Evolutionary conservation across 1,284 basidiomycete genomes (phyloP), one percentile per base, ranked within the genome.

Genomic region (Pseudozyma thailandica): DNA sequence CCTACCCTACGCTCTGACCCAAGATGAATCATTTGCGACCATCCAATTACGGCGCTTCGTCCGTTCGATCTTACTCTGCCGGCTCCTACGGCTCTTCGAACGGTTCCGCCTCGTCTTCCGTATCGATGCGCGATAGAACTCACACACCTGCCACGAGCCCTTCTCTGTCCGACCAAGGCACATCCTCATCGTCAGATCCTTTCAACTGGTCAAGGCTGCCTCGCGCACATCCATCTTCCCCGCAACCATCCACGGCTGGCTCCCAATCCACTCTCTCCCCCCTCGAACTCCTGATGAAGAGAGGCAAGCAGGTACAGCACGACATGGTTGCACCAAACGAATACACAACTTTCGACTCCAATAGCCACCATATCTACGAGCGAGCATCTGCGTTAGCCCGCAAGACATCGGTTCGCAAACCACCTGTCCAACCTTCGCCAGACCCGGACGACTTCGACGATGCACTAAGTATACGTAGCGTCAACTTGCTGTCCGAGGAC

Each of bases 231-330:
- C 48, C 54, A 15, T 30, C 37, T 7, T 49, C 56, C 15, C 30
- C 47, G 10, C 42, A 43, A 31, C 33, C 39, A 21, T 37, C 56
- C 9, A 18, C 20, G 18, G 23, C 46, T 26, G 47, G 28, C 28
- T 23, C 58, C 15, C 26, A 51, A 3, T 23, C 56, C 15, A 51
- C 42, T 1, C 60, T 72, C 7, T 72, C 70, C 1, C 70, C 70
- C 15, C 55, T 72, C 12, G 70, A 72, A 33, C 56, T 64, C 13
- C 64, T 72, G 21, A 52, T 72, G 27, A 62, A 68, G 30, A 31
- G 70, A n/a, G 70, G 70, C 18, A 68, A 64, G 47, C 70, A 72
- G 28, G 59, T 72, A 2, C 70, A 69, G 50, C 59, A 72, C 15
- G 64, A 72, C 3, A 64, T 72, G 7, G 20, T 62, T 28, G 39